These are phyloP conservation scores for Fonsecaea erecta DNA, from an alignment of 2,329 filamentous ascomycete genomes.

Conservation along the genomic window DNA sequence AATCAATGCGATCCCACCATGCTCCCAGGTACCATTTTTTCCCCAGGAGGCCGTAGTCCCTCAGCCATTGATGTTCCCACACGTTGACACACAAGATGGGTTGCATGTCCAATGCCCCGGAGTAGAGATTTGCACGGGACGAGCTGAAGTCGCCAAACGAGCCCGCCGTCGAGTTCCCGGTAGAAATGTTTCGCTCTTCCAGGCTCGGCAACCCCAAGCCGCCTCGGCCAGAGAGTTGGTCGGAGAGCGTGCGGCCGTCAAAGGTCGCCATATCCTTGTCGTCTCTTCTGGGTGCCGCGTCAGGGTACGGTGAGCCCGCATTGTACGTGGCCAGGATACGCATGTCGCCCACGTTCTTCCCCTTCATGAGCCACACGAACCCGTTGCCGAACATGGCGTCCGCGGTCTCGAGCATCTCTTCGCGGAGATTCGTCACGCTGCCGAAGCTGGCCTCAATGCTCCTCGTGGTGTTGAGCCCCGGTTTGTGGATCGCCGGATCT, in stretches of 20 bases:
- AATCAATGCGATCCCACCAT: slow-evolving; percentile 91
- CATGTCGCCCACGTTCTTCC: slow-evolving; percentile 51
- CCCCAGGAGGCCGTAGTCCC: slow-evolving; percentile 76
- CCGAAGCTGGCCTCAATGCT: slow-evolving; percentile 73
- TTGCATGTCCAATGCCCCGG: slow-evolving; percentile 29
- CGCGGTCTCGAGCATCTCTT: slow-evolving; percentile 79
- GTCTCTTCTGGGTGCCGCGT: slow-evolving; percentile 78
- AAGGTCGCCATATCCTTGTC: slow-evolving; percentile 52
- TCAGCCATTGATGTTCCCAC: slow-evolving; percentile 92
- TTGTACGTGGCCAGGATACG: slow-evolving; percentile 87
- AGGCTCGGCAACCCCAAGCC: slow-evolving; percentile 5
- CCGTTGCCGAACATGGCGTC: slow-evolving; percentile 94
- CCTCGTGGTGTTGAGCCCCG: slow-evolving; percentile 42
- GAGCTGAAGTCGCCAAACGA: slow-evolving; percentile 37
- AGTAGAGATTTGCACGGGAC: slow-evolving; percentile 19
- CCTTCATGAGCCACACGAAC: slow-evolving; percentile 90
- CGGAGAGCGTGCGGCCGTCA: slow-evolving; percentile 37
- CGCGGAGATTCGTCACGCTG: slow-evolving; percentile 78
- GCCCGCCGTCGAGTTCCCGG: slow-evolving; percentile 32
- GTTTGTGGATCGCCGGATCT: slow-evolving; percentile 23
- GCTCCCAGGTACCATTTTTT: slow-evolving; percentile 75
- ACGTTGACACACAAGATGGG: slow-evolving; percentile 88
- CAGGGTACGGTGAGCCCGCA: slow-evolving; percentile 84
- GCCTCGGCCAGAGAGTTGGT: slow-evolving; percentile 16
- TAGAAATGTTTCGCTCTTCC: slow-evolving; percentile 18